Conservation (phyloP, 2,329 filamentous ascomycete species). For the Aspergillus sp. region DNA sequence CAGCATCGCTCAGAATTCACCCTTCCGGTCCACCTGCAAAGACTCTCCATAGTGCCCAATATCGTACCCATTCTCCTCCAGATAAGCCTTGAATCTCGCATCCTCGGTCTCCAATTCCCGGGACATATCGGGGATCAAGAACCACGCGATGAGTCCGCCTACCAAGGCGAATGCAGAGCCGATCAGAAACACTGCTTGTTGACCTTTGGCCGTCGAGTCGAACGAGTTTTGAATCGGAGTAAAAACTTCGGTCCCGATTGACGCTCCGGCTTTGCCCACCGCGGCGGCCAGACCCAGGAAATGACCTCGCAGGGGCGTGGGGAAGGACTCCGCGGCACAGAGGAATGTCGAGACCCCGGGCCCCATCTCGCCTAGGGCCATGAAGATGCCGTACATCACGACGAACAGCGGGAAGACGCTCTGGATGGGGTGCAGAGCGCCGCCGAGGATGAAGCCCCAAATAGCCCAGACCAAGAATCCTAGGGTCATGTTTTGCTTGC, state of each 20-base stretch:
- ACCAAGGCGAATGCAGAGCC: slow-evolving; percentile 50
- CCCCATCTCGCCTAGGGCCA: slow-evolving; percentile 51
- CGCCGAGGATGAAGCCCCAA: slow-evolving; percentile 53
- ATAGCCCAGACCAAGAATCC: slow-evolving; percentile 48
- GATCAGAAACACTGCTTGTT: slow-evolving; percentile 53
- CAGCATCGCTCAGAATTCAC: background rate
- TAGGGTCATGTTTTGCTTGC: slow-evolving; percentile 52
- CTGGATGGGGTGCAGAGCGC: slow-evolving; percentile 47
- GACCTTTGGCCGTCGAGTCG: slow-evolving; percentile 43
- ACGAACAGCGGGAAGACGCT: slow-evolving; percentile 52
- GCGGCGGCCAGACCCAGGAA: slow-evolving; percentile 51
- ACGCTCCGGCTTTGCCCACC: slow-evolving; percentile 51
- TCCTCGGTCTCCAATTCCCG: slow-evolving; percentile 47
- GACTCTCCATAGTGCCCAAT: slow-evolving; percentile 13
- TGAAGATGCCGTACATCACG: slow-evolving; percentile 53
- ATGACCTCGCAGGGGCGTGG: slow-evolving; percentile 51
- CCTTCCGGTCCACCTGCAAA: slow-evolving; percentile 5
- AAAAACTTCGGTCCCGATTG: slow-evolving; percentile 53
- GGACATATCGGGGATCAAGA: slow-evolving; percentile 48
- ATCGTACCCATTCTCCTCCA: slow-evolving; percentile 45
- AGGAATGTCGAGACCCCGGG: slow-evolving; percentile 46
- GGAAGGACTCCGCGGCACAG: slow-evolving; percentile 49
- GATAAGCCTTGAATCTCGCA: slow-evolving; percentile 45
- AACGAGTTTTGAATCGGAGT: slow-evolving; percentile 51
- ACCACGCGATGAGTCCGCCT: slow-evolving; percentile 46